phyloP scores from a whole-genome alignment of 2,329 filamentous ascomycete species.

The Fusarium succisae region DNA sequence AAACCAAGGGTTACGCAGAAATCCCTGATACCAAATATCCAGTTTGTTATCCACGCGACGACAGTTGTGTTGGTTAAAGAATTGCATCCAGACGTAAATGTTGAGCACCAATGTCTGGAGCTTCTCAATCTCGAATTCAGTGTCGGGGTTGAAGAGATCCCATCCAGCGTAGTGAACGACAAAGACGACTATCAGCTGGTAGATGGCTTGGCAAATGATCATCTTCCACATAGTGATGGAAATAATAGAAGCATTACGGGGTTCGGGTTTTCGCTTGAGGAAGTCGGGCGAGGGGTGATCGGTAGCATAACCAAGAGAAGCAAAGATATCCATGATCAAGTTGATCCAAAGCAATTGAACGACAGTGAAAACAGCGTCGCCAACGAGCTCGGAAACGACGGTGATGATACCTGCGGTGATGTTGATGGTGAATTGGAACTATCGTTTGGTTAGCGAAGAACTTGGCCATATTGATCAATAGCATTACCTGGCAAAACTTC shows the following conservation, averaged over 20 bases:
- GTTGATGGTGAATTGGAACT: slow-evolving; percentile 76
- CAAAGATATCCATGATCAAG: slow-evolving; percentile 75
- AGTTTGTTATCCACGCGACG: slow-evolving; percentile 83
- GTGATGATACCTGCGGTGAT: slow-evolving; percentile 73
- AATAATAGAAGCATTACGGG: slow-evolving; percentile 77
- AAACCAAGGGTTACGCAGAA: slow-evolving; percentile 81
- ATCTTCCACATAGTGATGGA: slow-evolving; percentile 73
- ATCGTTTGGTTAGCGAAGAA: background rate
- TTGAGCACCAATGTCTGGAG: slow-evolving; percentile 80
- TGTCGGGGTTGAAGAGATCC: slow-evolving; percentile 64
- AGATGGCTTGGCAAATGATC: slow-evolving; percentile 69
- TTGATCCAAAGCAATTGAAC: slow-evolving; percentile 76
- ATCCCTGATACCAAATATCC: slow-evolving; percentile 80
- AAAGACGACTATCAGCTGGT: slow-evolving; percentile 67
- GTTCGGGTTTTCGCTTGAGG: slow-evolving; percentile 62
- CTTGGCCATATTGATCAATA: too few relatives aligned
- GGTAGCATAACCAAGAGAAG: slow-evolving; percentile 71
- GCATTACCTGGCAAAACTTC: slow-evolving; percentile 69
- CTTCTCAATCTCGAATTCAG: slow-evolving; percentile 45
- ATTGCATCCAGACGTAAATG: slow-evolving; percentile 89
- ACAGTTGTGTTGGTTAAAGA: slow-evolving; percentile 85
- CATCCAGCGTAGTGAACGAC: slow-evolving; percentile 69
- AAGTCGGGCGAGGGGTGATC: slow-evolving; percentile 68
- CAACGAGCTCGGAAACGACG: slow-evolving; percentile 70
- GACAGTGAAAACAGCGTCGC: slow-evolving; percentile 68